These are phyloP conservation scores for Plasmodiophora brassicae DNA, from an alignment of 208 protist genomes.

Conservation along the genomic window DNA sequence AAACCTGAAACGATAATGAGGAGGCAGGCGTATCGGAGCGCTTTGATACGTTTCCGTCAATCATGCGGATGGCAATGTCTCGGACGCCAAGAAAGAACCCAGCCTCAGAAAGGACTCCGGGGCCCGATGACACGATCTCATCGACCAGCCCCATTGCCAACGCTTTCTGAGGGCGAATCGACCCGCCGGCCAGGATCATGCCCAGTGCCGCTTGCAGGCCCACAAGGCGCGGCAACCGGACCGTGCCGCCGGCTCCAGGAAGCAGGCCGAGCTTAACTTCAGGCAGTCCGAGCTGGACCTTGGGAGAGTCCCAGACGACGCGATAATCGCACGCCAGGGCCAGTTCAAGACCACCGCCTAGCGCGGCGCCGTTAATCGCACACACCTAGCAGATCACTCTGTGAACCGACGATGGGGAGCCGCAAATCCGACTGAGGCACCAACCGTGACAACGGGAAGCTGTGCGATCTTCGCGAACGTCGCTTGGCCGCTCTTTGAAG, in stretches of 20 bases:
- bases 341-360: slow-evolving; percentile 30
- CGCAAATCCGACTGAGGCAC: no score
- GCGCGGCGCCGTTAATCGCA: neutral
- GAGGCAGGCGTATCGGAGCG: no score
- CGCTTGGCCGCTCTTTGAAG: neutral
- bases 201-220: slow-evolving; percentile 20
- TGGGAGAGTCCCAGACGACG: neutral
- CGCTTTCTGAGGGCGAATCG: slow-evolving; percentile 5
- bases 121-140: neutral
- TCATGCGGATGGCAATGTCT: neutral
- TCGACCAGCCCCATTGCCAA: slow-evolving; percentile 22
- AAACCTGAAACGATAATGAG: no score
- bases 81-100: neutral
- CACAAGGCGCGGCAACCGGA: neutral
- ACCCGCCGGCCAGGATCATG: slow-evolving; percentile 13
- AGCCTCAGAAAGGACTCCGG: neutral
- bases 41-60: no score
- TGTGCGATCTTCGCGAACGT: neutral
- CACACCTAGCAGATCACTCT: no score
- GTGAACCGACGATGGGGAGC: no score
- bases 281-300: slow-evolving; percentile 37
- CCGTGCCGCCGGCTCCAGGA: slow-evolving; percentile 12
- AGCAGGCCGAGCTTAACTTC: slow-evolving; percentile 39
- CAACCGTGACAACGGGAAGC: neutral
- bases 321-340: slow-evolving; percentile 40